phyloP scores from a whole-genome alignment of 2,329 filamentous ascomycete genomes.

The Aspergillus awamori region DNA sequence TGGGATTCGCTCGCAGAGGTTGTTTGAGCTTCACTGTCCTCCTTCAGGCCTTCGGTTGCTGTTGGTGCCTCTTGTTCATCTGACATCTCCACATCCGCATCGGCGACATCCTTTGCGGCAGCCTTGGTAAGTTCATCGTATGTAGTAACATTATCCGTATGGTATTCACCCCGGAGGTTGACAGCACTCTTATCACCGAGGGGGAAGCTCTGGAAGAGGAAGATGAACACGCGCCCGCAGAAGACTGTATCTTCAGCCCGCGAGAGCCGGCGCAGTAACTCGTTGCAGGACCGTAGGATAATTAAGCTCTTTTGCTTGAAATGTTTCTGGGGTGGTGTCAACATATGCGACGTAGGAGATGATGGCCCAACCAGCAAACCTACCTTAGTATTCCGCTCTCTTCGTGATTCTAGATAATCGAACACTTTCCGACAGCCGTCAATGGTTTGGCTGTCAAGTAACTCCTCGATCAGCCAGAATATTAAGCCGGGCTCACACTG shows the following conservation, averaged over 20 bases:
- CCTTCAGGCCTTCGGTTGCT: slow-evolving; percentile 35
- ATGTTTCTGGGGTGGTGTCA: slow-evolving; percentile 54
- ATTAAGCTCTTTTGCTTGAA: slow-evolving; percentile 84
- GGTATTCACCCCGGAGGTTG: slow-evolving; percentile 93
- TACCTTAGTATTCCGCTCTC: slow-evolving; percentile 81
- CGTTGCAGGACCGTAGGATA: slow-evolving; percentile 92
- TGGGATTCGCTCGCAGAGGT: slow-evolving; percentile 21
- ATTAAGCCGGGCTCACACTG: slow-evolving; percentile 76
- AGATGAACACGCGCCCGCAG: slow-evolving; percentile 96
- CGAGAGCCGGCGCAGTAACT: slow-evolving; percentile 89
- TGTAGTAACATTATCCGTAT: slow-evolving; percentile 88
- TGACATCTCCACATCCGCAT: slow-evolving; percentile 69
- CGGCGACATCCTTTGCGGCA: slow-evolving; percentile 47
- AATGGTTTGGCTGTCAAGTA: slow-evolving; percentile 94
- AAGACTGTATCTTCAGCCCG: slow-evolving; percentile 96
- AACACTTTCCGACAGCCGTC: slow-evolving; percentile 88
- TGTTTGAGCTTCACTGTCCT: slow-evolving; percentile 28
- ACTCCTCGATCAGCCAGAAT: slow-evolving; percentile 90
- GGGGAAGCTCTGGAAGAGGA: slow-evolving; percentile 96
- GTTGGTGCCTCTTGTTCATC: slow-evolving; percentile 40
- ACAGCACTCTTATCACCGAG: slow-evolving; percentile 96
- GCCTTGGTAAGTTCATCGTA: slow-evolving; percentile 64
- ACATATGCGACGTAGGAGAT: slow-evolving; percentile 12
- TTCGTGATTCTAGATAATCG: slow-evolving; percentile 89
- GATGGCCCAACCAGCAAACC: not conserved